A percentile compares a stretch with the other conserved stretches of the same genome.
Evolutionary conservation across 2,329 filamentous ascomycete species (phyloP).

Genomic region (Neopestalotiopsis sp.): DNA sequence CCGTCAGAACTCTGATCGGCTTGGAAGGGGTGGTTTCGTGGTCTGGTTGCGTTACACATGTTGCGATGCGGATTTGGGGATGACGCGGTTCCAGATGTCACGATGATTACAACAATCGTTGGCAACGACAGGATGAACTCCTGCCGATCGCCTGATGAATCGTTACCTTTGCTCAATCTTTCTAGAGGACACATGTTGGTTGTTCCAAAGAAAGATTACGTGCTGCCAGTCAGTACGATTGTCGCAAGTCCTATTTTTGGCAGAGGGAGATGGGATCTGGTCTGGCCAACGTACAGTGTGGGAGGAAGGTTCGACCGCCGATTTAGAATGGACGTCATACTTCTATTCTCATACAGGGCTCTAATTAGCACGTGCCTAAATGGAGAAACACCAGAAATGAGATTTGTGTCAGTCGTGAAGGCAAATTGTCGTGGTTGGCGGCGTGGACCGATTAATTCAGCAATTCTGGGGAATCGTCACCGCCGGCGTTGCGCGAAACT

Average conservation of each 20-base stretch:
- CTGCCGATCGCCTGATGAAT: background rate
- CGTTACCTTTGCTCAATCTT: background rate
- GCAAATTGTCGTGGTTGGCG: background rate
- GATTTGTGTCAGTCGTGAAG: background rate
- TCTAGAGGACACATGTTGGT: background rate
- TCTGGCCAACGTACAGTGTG: background rate
- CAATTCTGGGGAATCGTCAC: background rate
- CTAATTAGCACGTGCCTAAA: background rate
- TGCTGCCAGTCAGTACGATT: background rate
- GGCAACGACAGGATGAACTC: background rate
- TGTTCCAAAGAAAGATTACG: background rate
- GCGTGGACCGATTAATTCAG: background rate
- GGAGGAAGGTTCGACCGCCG: background rate
- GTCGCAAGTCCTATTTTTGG: background rate
- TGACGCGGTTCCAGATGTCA: background rate
- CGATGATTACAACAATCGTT: background rate
- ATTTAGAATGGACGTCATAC: background rate
- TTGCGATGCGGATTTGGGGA: background rate
- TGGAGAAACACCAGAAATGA: background rate
- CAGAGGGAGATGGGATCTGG: background rate
- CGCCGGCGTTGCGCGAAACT: background rate
- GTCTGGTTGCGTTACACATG: background rate
- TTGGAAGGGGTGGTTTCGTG: background rate
- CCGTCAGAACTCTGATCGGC: background rate
- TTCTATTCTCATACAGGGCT: conserved; percentile 1